A percentile compares a stretch with the other conserved stretches of the same genome.
These are phyloP conservation scores for Petrea volubilis DNA, from an alignment of 257 asterid species.

Conservation along the genomic window DNA sequence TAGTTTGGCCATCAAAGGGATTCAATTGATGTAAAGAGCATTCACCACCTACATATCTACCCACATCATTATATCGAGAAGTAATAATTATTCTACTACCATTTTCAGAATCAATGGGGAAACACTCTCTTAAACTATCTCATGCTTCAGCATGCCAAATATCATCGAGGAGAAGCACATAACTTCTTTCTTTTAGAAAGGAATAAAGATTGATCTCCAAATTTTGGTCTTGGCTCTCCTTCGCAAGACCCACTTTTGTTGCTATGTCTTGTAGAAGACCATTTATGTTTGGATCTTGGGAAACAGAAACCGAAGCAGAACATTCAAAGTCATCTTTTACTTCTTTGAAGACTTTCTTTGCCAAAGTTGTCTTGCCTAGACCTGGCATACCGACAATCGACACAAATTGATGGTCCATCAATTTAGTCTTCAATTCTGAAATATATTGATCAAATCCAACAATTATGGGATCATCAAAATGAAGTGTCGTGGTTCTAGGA, in stretches of 20 bases:
- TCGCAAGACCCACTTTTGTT: conserved; percentile 20
- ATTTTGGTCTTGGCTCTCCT: background rate
- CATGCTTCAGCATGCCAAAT: conserved; percentile 22
- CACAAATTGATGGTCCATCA: background rate
- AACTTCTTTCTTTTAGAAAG: conserved; percentile 14
- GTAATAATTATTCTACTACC: conserved; percentile 27
- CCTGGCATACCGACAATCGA: conserved; percentile 16
- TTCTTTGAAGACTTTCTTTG: background rate
- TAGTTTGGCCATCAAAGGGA: conserved; percentile 7
- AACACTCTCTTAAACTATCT: background rate
- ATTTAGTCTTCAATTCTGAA: background rate
- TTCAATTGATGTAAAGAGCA: conserved; percentile 8
- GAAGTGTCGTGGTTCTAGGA: background rate
- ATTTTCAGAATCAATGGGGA: background rate
- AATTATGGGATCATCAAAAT: no score
- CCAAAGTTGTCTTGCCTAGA: no score
- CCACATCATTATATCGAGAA: conserved; percentile 23
- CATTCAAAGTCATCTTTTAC: background rate
- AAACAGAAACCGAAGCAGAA: background rate
- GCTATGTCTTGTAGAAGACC: conserved; percentile 15
- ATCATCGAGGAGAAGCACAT: conserved; percentile 23
- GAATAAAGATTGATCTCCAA: background rate
- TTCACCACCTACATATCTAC: conserved; percentile 23
- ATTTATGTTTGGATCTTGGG: background rate
- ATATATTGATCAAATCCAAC: background rate